Base-by-base conservation (phyloP, 2,329 filamentous ascomycete species). In the Ramularia collo-cygni region DNA sequence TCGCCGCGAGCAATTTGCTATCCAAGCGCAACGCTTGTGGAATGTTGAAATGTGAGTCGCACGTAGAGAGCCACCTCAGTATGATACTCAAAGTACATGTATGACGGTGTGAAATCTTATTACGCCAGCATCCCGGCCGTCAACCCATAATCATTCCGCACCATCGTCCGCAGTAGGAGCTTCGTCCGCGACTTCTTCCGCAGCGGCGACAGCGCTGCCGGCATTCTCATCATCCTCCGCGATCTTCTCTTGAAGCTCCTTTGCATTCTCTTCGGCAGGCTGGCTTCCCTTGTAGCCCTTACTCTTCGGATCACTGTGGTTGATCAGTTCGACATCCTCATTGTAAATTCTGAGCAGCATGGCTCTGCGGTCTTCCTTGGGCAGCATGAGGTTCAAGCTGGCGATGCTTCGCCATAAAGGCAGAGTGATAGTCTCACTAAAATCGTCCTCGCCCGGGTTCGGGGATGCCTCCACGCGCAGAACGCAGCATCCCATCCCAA, bases 351-450 rank as follows among this genome's bases (percentile, higher is more conserved):
- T 76, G 48, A 96, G 71, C 53, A 96, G 69, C 86, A 96, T 93
- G 1, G 92, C 92, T 16, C 64, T 82, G 12, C 92, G 79, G 51
- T 98, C 92, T 63, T 98, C 92, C 70, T 98, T 98, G 35, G 92
- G 90, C 58, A 98, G 72, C 92, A 98, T 98, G 38, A 98, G 76
- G 63, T 98, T 98, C 43, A 96, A 73, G 14, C 84, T 90, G 54
- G 89, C 81, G 46, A 94, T 76, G 60, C 88, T 93, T 66, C 93
- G 83, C 92, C 92, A 98, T 18, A 98, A 70, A 3, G 92, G 92
- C 13, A 98, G 74, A 1, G 90, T 85, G 77, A 95, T 87, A 17
- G 77, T 72, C 68, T 96, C 90, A 57, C 65, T 68, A 48, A 81
- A 74, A 9, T 75, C 77, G 53, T 80, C 58, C 9, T 60, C 57